These are phyloP conservation scores for Chondrus crispus DNA, from an alignment of 23 red algal species.

Conservation along the genomic window DNA sequence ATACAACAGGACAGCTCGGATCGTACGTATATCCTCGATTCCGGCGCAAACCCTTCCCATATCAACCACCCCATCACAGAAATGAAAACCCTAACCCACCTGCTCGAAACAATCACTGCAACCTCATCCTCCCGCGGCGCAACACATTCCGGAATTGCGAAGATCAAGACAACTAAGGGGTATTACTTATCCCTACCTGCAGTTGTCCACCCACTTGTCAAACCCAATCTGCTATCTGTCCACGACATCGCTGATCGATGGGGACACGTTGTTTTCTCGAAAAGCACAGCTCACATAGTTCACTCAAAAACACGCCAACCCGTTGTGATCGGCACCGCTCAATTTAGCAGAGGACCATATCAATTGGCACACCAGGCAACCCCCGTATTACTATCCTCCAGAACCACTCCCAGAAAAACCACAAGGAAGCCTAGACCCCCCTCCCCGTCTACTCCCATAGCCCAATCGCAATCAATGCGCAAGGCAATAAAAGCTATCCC, in stretches of 20 bases:
- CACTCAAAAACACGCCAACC: no score
- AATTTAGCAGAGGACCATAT: no score
- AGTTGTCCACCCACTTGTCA: neutral
- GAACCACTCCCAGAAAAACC: no score
- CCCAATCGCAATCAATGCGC: no score
- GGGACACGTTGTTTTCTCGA: neutral
- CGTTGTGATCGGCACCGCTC: neutral
- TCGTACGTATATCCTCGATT: neutral
- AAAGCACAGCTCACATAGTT: no score
- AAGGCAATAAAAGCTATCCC: no score
- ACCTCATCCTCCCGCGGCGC: neutral
- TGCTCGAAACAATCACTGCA: neutral
- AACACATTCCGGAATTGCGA: neutral
- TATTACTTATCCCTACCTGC: neutral
- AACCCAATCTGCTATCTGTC: constrained; percentile 4
- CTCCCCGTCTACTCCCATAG: no score
- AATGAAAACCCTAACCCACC: neutral
- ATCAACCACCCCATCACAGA: neutral
- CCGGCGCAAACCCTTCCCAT: neutral
- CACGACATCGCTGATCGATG: neutral
- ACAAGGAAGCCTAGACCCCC: no score
- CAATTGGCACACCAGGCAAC: no score
- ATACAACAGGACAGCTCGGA: no score
- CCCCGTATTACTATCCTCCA: no score
- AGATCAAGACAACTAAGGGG: neutral